Base-by-base conservation (phyloP, 2,329 filamentous ascomycete species). In the Epichloe hybrida region DNA sequence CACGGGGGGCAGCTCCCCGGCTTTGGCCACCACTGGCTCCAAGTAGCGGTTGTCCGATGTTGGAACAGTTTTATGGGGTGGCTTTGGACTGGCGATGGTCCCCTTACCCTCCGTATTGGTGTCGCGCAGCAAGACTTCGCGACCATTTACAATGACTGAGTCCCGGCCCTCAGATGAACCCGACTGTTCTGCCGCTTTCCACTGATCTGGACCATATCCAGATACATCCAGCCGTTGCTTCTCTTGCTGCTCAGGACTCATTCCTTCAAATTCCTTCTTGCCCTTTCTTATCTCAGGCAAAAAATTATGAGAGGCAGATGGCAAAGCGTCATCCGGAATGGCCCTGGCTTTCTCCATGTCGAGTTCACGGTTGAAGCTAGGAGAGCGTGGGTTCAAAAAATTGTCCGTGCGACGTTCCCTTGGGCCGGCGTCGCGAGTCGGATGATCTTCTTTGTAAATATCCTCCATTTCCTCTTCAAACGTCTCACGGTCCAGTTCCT, bases 191-290 rank as follows among this genome's bases (percentile, higher is more conserved):
- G 85, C 79, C 23, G 70, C 71, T 55, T 81, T 81, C 81, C 90
- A 86, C 50, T 83, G 80, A 62, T 97, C 91, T 4, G 73, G 61
- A 1, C 89, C 89, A 52, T 83, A 79, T 0, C 91, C 90, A 49
- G 83, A 81, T 21, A 95, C 81, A 61, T 96, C 90, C 50, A 81
- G 76, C 52, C 79, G 74, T 61, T 90, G 85, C 35, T 76, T 73
- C 5, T 72, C 59, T 58, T 84, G 84, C 12, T 42, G 45, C 31
- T 52, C 41, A 6, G 37, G 36, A 15, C 45, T 48, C 40, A 48
- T 37, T 27, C 53, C 53, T 11, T 11, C 43, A 15, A 8, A 20
- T 6, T 27, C 9, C 9, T 52, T 51, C 15, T 52, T 53, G 13
- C 36, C 49, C 31, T 48, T 52, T 5, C 34, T 38, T 20, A 43